A percentile compares a stretch with the other conserved stretches of the same genome.
phyloP scores from a whole-genome alignment of 2,329 filamentous ascomycete genomes.

The Venturia effusa region DNA sequence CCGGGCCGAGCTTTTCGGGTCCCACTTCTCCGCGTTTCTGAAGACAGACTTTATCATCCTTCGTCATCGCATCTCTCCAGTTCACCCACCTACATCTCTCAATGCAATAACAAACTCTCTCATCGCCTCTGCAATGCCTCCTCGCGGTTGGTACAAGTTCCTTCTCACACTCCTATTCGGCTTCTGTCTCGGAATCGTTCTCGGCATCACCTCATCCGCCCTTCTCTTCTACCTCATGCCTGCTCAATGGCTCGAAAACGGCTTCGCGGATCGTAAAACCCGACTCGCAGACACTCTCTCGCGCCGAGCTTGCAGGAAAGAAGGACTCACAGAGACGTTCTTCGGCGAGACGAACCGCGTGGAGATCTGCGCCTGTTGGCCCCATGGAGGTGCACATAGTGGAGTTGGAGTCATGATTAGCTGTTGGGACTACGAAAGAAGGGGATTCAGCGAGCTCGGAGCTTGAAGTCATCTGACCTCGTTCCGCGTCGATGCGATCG shows the following conservation, averaged over 20 bases:
- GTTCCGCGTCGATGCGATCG: neutral
- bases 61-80: neutral
- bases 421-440: constrained; percentile 8
- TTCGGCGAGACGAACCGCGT: neutral
- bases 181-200: constrained; percentile 9
- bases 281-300: neutral
- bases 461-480: neutral
- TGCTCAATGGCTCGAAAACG: constrained; percentile 9
- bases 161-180: constrained; percentile 8
- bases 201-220: constrained; percentile 10
- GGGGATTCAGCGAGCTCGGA: constrained; percentile 7
- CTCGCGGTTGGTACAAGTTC: constrained; percentile 9
- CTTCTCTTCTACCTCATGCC: constrained; percentile 9
- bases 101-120: neutral
- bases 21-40: neutral
- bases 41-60: neutral
- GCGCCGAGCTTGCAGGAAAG: neutral
- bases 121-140: neutral
- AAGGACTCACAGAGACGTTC: constrained; percentile 5
- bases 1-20: neutral
- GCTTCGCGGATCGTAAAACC: constrained; percentile 4
- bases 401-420: constrained; percentile 4
- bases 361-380: constrained; percentile 9
- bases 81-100: neutral
- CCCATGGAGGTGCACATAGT: neutral